phyloP scores from a whole-genome alignment of 441 rosid genomes.

The California macrophylla region DNA sequence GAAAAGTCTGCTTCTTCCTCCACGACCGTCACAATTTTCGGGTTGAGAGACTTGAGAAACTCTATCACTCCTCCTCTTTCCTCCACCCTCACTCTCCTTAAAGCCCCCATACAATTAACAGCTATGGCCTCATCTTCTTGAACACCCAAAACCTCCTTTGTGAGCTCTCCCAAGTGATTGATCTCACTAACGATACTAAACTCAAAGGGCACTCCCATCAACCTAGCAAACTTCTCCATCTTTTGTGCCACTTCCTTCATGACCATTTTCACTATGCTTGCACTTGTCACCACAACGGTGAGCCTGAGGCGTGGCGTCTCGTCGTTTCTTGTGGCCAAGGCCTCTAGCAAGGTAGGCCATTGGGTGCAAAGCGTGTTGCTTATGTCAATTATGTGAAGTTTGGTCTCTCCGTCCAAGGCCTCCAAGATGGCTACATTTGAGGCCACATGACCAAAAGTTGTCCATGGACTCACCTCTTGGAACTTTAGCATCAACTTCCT shows the following conservation, averaged over 20 bases:
- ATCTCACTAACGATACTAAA: conserved; percentile 39
- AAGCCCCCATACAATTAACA: conserved; percentile 51
- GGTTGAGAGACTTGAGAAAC: conserved; percentile 36
- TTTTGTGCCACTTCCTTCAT: conserved; percentile 62
- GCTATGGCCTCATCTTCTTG: conserved; percentile 54
- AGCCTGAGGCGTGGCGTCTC: conserved; percentile 61
- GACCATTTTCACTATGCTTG: conserved; percentile 31
- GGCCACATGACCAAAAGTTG: conserved; percentile 69
- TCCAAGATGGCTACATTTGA: conserved; percentile 65
- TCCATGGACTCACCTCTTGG: conserved; percentile 78
- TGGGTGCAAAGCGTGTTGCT: conserved; percentile 74
- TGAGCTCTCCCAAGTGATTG: conserved; percentile 36
- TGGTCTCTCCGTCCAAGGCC: conserved; percentile 52
- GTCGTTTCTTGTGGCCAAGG: conserved; percentile 55
- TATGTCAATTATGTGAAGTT: conserved; percentile 60
- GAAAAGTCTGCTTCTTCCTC: conserved; percentile 71
- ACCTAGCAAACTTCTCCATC: conserved; percentile 73
- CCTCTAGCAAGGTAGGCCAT: conserved; percentile 71
- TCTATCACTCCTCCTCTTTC: conserved; percentile 34
- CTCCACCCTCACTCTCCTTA: conserved; percentile 34
- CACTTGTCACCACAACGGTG: conserved; percentile 45
- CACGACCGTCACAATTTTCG: conserved; percentile 51
- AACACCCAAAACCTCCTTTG: conserved; percentile 35
- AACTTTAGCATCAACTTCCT: conserved; percentile 56
- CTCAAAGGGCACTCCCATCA: conserved; percentile 74